phyloP scores from a whole-genome alignment of 148 eudicot species.

The Nepenthes mirabilis region DNA sequence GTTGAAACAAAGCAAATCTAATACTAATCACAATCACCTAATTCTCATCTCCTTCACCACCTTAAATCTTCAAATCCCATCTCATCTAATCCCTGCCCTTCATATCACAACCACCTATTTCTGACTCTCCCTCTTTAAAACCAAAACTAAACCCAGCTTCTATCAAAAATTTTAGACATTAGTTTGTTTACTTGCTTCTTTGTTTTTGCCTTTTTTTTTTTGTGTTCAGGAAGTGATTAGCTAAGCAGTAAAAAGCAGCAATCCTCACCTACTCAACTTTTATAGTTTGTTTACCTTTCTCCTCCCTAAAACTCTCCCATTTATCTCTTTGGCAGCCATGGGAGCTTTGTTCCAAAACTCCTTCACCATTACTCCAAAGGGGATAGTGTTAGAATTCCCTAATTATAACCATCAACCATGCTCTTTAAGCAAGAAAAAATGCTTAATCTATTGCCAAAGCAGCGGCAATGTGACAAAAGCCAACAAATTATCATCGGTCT shows the following conservation, averaged over 20 bases:
- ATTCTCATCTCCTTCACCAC: conserved; percentile 45
- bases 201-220: conserved; percentile 12
- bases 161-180: conserved; percentile 15
- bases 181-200: conserved; percentile 38
- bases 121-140: conserved; percentile 7
- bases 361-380: conserved; percentile 29
- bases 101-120: conserved; percentile 4
- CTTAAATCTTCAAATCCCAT: conserved; percentile 24
- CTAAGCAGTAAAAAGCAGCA: conserved; percentile 16
- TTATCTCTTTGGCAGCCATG: conserved; percentile 43
- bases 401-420: conserved; percentile 8
- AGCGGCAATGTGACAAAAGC: conserved; percentile 36
- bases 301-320: conserved; percentile 16
- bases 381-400: conserved; percentile 5
- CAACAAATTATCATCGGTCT: conserved; percentile 35
- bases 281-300: conserved; percentile 27
- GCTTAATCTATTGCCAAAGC: conserved; percentile 38
- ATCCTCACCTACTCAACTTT: conserved; percentile 1
- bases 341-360: conserved; percentile 68
- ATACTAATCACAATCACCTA: conserved; percentile 49
- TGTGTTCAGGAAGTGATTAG: conserved; percentile 30
- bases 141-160: conserved; percentile 46
- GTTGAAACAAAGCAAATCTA: conserved; percentile 9
- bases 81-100: conserved; percentile 17
- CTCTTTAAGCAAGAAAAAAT: conserved; percentile 16